Conservation (phyloP, 495 filamentous ascomycete species). For the Neohortaea acidophila region DNA sequence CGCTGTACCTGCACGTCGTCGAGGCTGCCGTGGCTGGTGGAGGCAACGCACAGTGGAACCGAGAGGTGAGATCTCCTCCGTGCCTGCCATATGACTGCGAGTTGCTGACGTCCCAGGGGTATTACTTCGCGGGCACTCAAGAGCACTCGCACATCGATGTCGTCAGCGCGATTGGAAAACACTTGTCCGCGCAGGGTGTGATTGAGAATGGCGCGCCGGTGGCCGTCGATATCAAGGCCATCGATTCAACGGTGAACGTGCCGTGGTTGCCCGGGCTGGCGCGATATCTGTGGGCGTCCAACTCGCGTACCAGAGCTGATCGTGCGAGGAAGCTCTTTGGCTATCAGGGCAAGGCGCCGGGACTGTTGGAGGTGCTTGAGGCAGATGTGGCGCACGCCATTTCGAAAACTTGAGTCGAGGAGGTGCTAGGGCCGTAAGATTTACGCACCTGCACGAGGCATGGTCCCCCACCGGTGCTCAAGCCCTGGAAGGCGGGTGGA, state of each 20-base stretch:
- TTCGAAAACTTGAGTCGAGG: no score
- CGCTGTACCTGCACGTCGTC: conserved; percentile 14
- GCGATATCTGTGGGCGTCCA: conserved; percentile 18
- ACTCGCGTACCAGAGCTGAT: conserved; percentile 16
- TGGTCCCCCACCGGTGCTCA: no score
- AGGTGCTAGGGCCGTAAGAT: no score
- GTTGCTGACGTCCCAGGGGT: conserved; percentile 6
- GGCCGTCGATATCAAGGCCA: conserved; percentile 3
- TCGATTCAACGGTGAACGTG: conserved; percentile 9
- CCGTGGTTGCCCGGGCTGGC: conserved; percentile 2
- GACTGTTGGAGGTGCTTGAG: conserved; percentile 14
- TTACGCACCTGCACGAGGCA: no score
- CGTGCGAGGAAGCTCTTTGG: conserved; percentile 15
- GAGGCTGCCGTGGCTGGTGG: conserved; percentile 18
- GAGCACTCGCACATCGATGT: conserved; percentile 14
- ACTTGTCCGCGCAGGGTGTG: conserved; percentile 10
- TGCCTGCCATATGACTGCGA: neutral
- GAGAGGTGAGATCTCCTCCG: conserved; percentile 7
- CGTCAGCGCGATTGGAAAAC: conserved; percentile 8
- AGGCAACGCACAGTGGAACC: conserved; percentile 10
- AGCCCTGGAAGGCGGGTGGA: no score
- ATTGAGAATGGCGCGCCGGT: conserved; percentile 11
- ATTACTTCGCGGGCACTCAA: conserved; percentile 19
- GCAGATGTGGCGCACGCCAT: no score
- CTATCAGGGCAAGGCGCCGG: conserved; percentile 12